Evolutionary conservation across 176 grass and related monocot genomes (phyloP).

Genomic region (Hyparrhenia diplandra): DNA sequence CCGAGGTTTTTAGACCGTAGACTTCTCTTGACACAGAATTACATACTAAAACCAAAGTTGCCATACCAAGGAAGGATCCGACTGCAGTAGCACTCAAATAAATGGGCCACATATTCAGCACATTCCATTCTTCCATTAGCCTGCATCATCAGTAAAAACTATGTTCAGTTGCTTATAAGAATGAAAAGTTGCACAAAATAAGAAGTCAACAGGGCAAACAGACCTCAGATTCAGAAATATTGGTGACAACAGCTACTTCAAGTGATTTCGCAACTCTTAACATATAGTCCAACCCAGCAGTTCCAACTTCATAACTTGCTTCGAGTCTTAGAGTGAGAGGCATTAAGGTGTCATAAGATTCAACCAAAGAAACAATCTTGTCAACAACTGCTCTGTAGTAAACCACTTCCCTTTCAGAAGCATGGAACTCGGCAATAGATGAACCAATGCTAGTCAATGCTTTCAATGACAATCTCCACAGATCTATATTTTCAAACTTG

Average conservation of each 20-base stretch:
- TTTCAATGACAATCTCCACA: conserved; percentile 79
- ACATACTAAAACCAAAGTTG: conserved; percentile 28
- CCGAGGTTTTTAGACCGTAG: conserved; percentile 3
- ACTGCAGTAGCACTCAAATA: conserved; percentile 72
- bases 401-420: conserved; percentile 51
- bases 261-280: conserved; percentile 61
- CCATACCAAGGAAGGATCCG: conserved; percentile 78
- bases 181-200: conserved; percentile 10
- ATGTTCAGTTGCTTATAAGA: conserved; percentile 21
- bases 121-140: conserved; percentile 36
- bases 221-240: conserved; percentile 59
- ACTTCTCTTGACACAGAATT: conserved; percentile 20
- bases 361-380: conserved; percentile 62
- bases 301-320: conserved; percentile 73
- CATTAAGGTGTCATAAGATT: conserved; percentile 45
- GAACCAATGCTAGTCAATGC: conserved; percentile 69
- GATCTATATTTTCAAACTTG: conserved; percentile 43
- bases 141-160: conserved; percentile 37
- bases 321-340: conserved; percentile 64
- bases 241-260: conserved; percentile 60
- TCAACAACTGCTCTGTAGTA: conserved; percentile 65
- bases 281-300: conserved; percentile 45
- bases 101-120: conserved; percentile 39
- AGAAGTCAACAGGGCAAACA: not conserved
- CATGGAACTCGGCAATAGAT: conserved; percentile 44